Evolutionary conservation across 164 flowering plant species (phyloP).

Genomic region (Protea cynaroides): DNA sequence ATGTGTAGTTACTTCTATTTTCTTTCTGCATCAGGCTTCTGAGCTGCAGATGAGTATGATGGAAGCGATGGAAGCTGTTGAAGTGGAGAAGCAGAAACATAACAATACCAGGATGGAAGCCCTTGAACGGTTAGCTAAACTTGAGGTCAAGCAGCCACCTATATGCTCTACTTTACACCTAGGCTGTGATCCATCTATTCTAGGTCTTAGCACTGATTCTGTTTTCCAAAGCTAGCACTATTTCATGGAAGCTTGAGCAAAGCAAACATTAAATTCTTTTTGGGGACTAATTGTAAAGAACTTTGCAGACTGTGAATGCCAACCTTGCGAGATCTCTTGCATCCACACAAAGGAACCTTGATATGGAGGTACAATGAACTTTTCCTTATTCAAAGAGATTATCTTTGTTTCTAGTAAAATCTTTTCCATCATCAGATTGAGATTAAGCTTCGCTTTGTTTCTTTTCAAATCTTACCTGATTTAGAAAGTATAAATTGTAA

Average conservation of each 20-base stretch:
- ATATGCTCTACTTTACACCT: not conserved
- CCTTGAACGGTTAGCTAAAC: conserved; percentile 60
- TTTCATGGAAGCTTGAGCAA: conserved; percentile 10
- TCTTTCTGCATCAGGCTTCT: conserved; percentile 59
- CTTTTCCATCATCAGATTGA: not conserved
- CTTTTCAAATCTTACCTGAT: too few species aligned
- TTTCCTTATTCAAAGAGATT: not conserved
- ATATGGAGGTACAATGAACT: conserved; percentile 59
- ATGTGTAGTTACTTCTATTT: not conserved
- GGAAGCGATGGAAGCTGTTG: conserved; percentile 94
- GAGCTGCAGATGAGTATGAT: conserved; percentile 73
- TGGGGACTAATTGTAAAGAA: conserved; percentile 20
- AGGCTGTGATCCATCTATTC: not conserved
- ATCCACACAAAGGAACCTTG: conserved; percentile 71
- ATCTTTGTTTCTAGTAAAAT: not conserved
- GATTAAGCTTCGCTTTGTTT: not conserved
- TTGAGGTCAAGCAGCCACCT: conserved; percentile 52
- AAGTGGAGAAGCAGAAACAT: conserved; percentile 89
- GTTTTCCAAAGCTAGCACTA: conserved; percentile 1
- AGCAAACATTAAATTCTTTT: not conserved
- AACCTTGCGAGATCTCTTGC: conserved; percentile 86
- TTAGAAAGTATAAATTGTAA: too few species aligned
- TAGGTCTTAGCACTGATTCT: conserved; percentile 6
- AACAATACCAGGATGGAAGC: conserved; percentile 91
- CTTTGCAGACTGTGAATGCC: conserved; percentile 81